These are phyloP conservation scores for Scutellaria baicalensis DNA, from an alignment of 257 asterid species.

Conservation along the genomic window DNA sequence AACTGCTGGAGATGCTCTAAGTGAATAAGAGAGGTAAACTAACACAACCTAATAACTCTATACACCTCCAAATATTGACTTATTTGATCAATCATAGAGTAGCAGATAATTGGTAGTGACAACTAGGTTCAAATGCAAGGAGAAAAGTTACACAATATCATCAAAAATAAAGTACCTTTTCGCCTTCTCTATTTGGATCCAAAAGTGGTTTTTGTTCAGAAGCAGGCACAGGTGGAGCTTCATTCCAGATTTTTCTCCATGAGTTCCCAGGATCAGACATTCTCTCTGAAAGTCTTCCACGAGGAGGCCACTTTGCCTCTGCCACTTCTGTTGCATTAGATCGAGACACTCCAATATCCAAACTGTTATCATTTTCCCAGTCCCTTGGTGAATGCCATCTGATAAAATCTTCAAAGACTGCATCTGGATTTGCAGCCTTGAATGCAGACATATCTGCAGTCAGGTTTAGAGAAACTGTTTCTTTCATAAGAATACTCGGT, in stretches of 20 bases:
- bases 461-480: conserved; percentile 11
- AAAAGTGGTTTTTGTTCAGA: conserved; percentile 84
- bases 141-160: neutral
- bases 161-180: conserved; percentile 51
- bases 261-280: conserved; percentile 84
- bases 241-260: conserved; percentile 92
- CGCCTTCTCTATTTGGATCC: conserved; percentile 95
- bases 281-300: conserved; percentile 81
- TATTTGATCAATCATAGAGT: neutral
- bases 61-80: neutral
- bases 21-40: neutral
- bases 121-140: neutral
- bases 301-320: conserved; percentile 73
- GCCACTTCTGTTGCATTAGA: conserved; percentile 13
- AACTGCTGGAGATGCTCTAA: too few relatives aligned
- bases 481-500: neutral
- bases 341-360: conserved; percentile 32
- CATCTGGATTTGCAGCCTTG: conserved; percentile 93
- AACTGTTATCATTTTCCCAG: conserved; percentile 60
- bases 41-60: neutral
- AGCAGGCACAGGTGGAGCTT: conserved; percentile 56
- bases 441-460: conserved; percentile 88
- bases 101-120: neutral
- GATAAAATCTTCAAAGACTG: conserved; percentile 92
- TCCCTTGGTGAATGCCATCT: conserved; percentile 99